A percentile compares a stretch with the other conserved stretches of the same genome.
These are phyloP conservation scores for Gracilaria domingensis DNA, from an alignment of 23 red algal species.

Conservation along the genomic window DNA sequence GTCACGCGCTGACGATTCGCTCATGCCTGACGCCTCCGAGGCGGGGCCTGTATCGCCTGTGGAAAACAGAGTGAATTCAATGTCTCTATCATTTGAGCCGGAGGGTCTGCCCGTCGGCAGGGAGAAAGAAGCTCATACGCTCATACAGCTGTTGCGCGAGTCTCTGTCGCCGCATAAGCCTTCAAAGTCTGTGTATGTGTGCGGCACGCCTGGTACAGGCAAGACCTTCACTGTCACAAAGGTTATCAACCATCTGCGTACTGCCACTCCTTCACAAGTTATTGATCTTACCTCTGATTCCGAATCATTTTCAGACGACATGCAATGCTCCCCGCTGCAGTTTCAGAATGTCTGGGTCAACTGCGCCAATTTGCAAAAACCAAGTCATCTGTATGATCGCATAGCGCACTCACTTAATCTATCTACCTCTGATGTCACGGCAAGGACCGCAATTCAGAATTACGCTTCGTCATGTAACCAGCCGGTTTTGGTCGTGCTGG, in stretches of 20 bases:
- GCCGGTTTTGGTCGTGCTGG: constrained; percentile 69
- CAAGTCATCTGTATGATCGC: constrained; percentile 22
- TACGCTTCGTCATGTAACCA: background rate
- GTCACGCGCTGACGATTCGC: background rate
- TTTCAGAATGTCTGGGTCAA: constrained; percentile 40
- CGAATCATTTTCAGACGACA: background rate
- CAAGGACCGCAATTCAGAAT: background rate
- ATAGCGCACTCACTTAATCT: background rate
- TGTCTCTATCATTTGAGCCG: constrained; percentile 8
- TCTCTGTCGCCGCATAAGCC: background rate
- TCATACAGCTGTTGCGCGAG: background rate
- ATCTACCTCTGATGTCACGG: background rate
- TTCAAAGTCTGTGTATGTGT: constrained; percentile 66
- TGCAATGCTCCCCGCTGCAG: background rate
- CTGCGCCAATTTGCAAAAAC: constrained; percentile 42
- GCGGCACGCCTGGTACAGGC: constrained; percentile 82
- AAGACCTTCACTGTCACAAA: constrained; percentile 72
- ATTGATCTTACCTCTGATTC: constrained; percentile 16
- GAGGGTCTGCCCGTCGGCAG: constrained; percentile 1
- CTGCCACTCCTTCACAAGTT: background rate
- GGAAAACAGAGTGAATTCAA: background rate
- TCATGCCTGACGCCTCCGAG: background rate
- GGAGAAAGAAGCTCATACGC: background rate
- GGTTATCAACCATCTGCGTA: constrained; percentile 2
- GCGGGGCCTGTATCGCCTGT: background rate